Conservation (phyloP, 2,329 filamentous ascomycete species). For the Venturia carpophila region DNA sequence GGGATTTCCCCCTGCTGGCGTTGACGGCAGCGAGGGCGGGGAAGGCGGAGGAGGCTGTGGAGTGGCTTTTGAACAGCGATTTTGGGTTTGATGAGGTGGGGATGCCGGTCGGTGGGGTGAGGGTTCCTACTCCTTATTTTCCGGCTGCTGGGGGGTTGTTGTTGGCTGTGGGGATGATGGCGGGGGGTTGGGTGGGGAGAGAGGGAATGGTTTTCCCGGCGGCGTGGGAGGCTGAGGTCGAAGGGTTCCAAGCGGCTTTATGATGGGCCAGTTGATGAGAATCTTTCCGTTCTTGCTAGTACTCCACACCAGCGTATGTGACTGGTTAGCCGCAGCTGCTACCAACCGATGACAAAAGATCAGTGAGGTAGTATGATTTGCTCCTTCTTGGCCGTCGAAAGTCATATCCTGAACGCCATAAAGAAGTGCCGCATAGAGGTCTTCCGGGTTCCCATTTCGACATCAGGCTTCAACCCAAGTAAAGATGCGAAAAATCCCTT, state of each 20-base stretch:
- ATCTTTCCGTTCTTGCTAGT: no score
- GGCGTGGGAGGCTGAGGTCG: neutral
- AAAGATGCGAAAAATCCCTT: no score
- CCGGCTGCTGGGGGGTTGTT: conserved; percentile 30
- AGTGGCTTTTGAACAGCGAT: conserved; percentile 39
- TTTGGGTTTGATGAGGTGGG: conserved; percentile 51
- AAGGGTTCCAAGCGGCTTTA: neutral
- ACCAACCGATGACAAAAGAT: no score
- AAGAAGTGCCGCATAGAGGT: no score
- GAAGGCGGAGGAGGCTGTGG: conserved; percentile 17
- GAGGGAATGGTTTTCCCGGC: neutral
- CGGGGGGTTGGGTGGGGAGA: neutral
- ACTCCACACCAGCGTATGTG: no score
- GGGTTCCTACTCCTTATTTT: conserved; percentile 52
- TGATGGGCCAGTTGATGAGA: no score
- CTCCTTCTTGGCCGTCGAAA: no score
- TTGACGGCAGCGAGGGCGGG: conserved; percentile 28
- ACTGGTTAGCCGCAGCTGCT: no score
- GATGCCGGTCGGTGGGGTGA: conserved; percentile 45
- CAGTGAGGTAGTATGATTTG: no score
- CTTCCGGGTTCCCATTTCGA: no score
- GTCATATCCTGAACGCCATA: no score
- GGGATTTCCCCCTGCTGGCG: conserved; percentile 31
- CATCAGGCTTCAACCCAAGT: no score
- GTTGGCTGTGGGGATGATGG: neutral